Evolutionary conservation across 106 monocot genomes (phyloP).

Genomic region (Amphibolis antarctica): DNA sequence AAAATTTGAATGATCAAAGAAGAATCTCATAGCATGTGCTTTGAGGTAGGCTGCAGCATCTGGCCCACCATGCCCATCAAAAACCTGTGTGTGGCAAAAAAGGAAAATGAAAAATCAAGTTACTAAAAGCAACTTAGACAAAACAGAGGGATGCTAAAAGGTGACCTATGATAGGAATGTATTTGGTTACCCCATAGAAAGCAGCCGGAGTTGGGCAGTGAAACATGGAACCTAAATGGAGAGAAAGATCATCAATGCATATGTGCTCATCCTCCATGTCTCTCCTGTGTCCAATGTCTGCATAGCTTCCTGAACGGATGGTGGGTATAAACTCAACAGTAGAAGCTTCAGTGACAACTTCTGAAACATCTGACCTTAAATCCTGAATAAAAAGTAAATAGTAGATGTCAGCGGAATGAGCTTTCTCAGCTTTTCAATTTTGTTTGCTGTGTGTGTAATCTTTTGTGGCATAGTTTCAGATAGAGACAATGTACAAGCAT

Average conservation of each 20-base stretch:
- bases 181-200: conserved; percentile 62
- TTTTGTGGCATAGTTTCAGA: no score
- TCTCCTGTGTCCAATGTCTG: conserved; percentile 58
- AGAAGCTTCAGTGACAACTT: conserved; percentile 6
- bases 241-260: conserved; percentile 56
- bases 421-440: no score
- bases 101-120: conserved; percentile 35
- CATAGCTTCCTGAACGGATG: conserved; percentile 71
- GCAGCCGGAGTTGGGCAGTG: conserved; percentile 48
- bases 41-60: conserved; percentile 86
- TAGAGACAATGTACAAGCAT: no score
- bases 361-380: conserved; percentile 20
- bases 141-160: no score
- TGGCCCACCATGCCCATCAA: conserved; percentile 94
- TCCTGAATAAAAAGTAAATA: conserved; percentile 17
- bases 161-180: no score
- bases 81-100: conserved; percentile 56
- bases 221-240: conserved; percentile 30
- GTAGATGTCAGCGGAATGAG: no score
- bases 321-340: conserved; percentile 31
- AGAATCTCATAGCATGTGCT: conserved; percentile 46
- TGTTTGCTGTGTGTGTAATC: no score
- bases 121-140: conserved; percentile 30
- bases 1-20: conserved; percentile 61
- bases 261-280: conserved; percentile 79